Evolutionary conservation across 208 protist genomes (phyloP), one percentile per base, ranked within the genome.

Genomic region (Crithidia fasciculata): DNA sequence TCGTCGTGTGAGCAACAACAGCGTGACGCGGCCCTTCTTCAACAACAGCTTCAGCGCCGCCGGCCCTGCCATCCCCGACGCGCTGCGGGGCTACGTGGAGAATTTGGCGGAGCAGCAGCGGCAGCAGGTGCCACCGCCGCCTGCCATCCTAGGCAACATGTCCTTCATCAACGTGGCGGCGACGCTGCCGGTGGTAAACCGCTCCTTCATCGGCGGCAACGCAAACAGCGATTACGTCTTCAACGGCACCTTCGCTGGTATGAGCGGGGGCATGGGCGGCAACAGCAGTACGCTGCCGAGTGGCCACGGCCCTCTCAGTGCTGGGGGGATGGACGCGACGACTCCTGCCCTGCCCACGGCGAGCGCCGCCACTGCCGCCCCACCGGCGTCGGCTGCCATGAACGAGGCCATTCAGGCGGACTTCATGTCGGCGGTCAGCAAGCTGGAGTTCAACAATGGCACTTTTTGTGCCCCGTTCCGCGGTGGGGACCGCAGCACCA

Each of bases 41-140:
- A 78, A 72, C 54, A 55, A 54, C 56, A 78, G 74, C 60, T 78
- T 78, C 49, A 62, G 5, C 66, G 18, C 43, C 28, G n/a, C 61
- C 28, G 72, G 74, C 4, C 74, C 74, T 9, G 66, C 52, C 44
- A 69, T 78, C 59, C 74, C 74, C 12, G 66, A 39, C 37, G 60
- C 61, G 40, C 49, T 80, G 68, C 60, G 61, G 19, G 37, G 36
- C 13, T 80, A 80, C 47, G 74, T 70, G 54, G 74, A 80, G 62
- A 54, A 61, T 0, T 43, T 74, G 19, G 74, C 66, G 53, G 74
- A 41, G 60, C 62, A 74, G 54, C 74, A 78, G 44, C 74, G 57
- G 36, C 74, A 78, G 60, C 74, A 72, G 53, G 59, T 69, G n/a
- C 74, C 74, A 8, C 64, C 53, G n/a, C 74, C 74, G 55, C 74